Percentiles rank a stretch among this genome's conserved stretches.
Evolutionary conservation across 352 stramenopile genomes (phyloP).

Genomic region (Pythium chondricola): DNA sequence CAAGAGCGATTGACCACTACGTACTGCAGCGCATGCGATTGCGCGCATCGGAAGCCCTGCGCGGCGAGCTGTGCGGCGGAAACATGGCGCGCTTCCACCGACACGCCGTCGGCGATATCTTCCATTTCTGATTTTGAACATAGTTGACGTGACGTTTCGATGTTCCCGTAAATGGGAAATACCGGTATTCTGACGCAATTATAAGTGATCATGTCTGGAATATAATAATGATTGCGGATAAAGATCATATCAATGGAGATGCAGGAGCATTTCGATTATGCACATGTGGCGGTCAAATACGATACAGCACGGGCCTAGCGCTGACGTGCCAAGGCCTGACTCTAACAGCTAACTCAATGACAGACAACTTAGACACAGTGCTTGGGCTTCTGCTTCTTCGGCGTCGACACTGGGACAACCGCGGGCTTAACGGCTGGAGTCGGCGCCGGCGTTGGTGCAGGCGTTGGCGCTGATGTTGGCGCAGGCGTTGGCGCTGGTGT

Average conservation of each 20-base stretch:
- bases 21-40: slow-evolving; percentile 31
- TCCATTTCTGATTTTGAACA: too few relatives aligned
- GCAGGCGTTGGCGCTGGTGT: neutral
- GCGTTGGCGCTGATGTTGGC: neutral
- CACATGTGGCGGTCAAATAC: neutral
- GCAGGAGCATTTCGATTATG: neutral
- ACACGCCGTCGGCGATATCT: slow-evolving; percentile 25
- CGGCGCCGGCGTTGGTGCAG: neutral
- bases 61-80: neutral
- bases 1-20: slow-evolving; percentile 29
- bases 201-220: neutral
- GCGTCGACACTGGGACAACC: neutral
- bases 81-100: slow-evolving; percentile 23
- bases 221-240: neutral
- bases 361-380: slow-evolving; percentile 17
- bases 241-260: neutral
- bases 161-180: neutral
- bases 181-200: too few relatives aligned
- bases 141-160: too few relatives aligned
- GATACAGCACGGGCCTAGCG: too few relatives aligned
- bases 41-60: neutral
- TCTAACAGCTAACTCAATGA: neutral
- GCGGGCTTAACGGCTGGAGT: neutral
- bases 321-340: neutral
- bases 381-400: slow-evolving; percentile 7